Evolutionary conservation across 2,329 filamentous ascomycete genomes (phyloP).

Genomic region (Epichloe typhina): DNA sequence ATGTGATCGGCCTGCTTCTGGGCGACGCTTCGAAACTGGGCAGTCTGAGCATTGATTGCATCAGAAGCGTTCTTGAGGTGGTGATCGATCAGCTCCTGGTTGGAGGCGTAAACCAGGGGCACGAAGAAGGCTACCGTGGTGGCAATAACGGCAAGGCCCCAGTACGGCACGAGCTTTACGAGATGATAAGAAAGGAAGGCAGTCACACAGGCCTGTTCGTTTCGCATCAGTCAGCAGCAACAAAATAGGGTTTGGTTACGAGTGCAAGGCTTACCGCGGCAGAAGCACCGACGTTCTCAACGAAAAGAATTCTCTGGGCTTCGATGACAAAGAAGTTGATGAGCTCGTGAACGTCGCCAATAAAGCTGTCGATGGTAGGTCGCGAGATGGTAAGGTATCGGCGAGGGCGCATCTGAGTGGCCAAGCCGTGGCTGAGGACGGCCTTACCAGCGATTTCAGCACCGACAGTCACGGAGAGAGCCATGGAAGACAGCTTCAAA

Average conservation of each 20-base stretch:
- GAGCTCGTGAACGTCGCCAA: conserved; percentile 54
- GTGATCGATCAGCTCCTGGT: conserved; percentile 56
- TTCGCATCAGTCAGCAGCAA: background rate
- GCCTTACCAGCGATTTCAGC: conserved; percentile 50
- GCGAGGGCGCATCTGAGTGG: conserved; percentile 52
- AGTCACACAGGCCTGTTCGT: conserved; percentile 38
- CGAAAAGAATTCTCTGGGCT: conserved; percentile 53
- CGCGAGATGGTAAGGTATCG: conserved; percentile 54
- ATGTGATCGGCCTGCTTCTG: conserved; percentile 52
- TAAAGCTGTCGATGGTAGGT: conserved; percentile 45
- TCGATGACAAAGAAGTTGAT: conserved; percentile 63
- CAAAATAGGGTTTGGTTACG: conserved; percentile 7
- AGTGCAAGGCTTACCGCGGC: conserved; percentile 36
- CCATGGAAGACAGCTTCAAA: conserved; percentile 53
- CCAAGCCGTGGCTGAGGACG: conserved; percentile 46
- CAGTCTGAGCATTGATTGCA: conserved; percentile 47
- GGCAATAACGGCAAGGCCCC: conserved; percentile 50
- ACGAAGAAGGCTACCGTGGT: conserved; percentile 47
- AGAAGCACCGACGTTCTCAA: conserved; percentile 51
- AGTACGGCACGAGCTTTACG: conserved; percentile 57
- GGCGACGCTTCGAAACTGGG: conserved; percentile 47
- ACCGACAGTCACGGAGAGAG: conserved; percentile 44
- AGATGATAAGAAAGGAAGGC: conserved; percentile 55
- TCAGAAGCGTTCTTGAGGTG: conserved; percentile 45
- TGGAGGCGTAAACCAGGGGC: conserved; percentile 51